phyloP scores from a whole-genome alignment of 148 eudicot species.

The Arctostaphylos glauca region DNA sequence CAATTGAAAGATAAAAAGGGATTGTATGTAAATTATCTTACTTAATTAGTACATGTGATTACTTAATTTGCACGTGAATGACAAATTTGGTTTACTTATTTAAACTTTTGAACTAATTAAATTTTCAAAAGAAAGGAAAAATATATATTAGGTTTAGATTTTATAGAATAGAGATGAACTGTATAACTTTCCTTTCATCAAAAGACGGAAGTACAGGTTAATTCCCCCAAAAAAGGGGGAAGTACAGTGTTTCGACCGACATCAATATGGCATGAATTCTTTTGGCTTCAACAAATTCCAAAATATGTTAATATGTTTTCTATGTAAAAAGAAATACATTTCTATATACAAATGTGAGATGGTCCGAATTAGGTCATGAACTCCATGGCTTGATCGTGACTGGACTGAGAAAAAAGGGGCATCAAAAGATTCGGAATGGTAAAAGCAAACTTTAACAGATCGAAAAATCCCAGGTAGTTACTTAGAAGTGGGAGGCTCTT shows the following conservation, averaged over 20 bases:
- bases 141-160: no score
- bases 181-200: no score
- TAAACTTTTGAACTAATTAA: no score
- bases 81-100: no score
- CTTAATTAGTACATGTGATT: no score
- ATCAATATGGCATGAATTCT: not conserved
- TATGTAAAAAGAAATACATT: not conserved
- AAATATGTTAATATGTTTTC: not conserved
- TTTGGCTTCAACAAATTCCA: not conserved
- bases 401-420: not conserved
- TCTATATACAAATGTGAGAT: not conserved
- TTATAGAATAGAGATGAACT: no score
- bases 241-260: not conserved
- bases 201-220: no score
- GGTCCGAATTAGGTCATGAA: conserved; percentile 1
- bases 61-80: no score
- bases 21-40: no score
- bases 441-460: not conserved
- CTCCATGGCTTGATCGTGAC: not conserved
- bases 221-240: no score
- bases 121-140: no score
- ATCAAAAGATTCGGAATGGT: not conserved
- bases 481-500: conserved; percentile 51
- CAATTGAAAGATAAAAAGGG: no score
- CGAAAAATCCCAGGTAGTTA: not conserved